Percentiles rank a stretch among this genome's conserved stretches.
Evolutionary conservation across 108 stramenopile species (phyloP).

Genomic region (Stephanodiscus minutulus): DNA sequence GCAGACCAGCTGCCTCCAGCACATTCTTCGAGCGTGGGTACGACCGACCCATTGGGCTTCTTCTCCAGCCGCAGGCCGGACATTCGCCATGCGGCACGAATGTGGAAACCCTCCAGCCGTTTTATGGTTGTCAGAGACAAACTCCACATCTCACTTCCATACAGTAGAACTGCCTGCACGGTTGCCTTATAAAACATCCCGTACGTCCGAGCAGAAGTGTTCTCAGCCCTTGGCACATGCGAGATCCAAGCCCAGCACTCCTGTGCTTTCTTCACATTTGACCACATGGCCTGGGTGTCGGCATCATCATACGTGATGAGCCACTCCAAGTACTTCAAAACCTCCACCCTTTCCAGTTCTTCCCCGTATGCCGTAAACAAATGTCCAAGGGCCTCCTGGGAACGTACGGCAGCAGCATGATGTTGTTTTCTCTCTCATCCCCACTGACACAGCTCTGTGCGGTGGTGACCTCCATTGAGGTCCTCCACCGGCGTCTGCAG

Average conservation of each 20-base stretch:
- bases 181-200: constrained; percentile 27
- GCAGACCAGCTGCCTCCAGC: constrained; percentile 7
- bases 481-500: too few species aligned
- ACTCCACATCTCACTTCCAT: constrained; percentile 30
- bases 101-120: constrained; percentile 16
- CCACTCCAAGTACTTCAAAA: constrained; percentile 34
- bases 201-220: constrained; percentile 1
- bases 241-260: constrained; percentile 10
- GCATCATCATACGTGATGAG: constrained; percentile 12
- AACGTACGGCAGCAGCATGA: not conserved
- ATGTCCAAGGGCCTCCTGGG: not conserved
- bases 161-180: constrained; percentile 29
- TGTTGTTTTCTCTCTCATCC: not conserved
- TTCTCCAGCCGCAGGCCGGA: not conserved
- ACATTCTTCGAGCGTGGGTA: constrained; percentile 10
- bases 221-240: constrained; percentile 7
- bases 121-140: constrained; percentile 6
- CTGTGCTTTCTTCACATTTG: constrained; percentile 10
- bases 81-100: constrained; percentile 10
- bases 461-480: not conserved
- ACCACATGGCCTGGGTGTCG: constrained; percentile 17
- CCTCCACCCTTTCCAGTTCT: constrained; percentile 16
- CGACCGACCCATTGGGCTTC: constrained; percentile 7
- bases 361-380: not conserved
- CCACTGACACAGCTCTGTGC: not conserved